phyloP scores from a whole-genome alignment of 1,284 basidiomycete genomes.

The Trichosporon faecale region DNA sequence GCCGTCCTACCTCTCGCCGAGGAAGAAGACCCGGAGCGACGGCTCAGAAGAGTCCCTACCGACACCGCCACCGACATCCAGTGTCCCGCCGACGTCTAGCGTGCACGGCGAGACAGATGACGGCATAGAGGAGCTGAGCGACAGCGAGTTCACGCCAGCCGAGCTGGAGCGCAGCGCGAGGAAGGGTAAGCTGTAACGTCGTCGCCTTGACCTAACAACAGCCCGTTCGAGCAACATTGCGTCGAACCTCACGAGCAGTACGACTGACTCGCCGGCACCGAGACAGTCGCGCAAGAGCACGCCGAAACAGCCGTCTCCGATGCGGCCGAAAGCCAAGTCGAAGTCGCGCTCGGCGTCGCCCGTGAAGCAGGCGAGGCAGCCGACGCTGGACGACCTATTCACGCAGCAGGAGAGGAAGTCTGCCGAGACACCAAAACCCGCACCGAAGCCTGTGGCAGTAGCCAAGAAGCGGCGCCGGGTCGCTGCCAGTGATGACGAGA shows the following conservation, averaged over 20 bases:
- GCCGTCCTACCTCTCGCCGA: not conserved
- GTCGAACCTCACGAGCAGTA: not conserved
- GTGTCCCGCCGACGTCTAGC: conserved; percentile 1
- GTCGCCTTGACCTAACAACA: not conserved
- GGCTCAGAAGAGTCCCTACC: conserved; percentile 4
- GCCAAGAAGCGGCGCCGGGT: not conserved
- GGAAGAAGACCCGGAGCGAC: not conserved
- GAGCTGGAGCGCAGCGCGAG: conserved; percentile 12
- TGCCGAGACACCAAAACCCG: not conserved
- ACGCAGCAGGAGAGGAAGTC: not conserved
- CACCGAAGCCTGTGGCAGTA: not conserved
- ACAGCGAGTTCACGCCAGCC: conserved; percentile 13
- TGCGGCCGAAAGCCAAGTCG: not conserved
- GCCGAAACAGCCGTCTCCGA: not conserved
- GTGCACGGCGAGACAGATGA: conserved; percentile 13
- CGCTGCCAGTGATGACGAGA: not conserved
- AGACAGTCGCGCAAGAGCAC: not conserved
- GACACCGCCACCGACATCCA: conserved; percentile 2
- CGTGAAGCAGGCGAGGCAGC: not conserved
- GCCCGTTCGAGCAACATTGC: not conserved
- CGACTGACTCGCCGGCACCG: not conserved
- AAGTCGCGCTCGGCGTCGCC: not conserved
- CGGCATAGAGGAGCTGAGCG: conserved; percentile 18
- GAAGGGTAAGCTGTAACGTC: not conserved
- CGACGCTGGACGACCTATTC: not conserved